These are phyloP conservation scores for Polyporus arcularius DNA, from an alignment of 768 basidiomycete genomes.

Conservation along the genomic window DNA sequence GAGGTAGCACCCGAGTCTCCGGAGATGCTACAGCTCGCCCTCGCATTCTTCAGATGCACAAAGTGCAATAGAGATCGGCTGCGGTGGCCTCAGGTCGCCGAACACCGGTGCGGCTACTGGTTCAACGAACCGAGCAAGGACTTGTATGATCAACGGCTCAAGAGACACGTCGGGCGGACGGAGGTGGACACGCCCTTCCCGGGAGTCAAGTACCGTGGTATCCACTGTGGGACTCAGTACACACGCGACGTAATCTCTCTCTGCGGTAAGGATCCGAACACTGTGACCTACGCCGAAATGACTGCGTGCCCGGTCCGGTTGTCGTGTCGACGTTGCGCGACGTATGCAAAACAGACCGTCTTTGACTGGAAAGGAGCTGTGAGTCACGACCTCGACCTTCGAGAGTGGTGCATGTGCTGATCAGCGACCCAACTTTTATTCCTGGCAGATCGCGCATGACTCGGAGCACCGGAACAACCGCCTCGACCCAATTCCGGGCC, in stretches of 20 bases:
- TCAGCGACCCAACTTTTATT: background rate
- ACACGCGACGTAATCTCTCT: background rate
- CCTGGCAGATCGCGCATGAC: background rate
- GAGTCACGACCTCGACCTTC: background rate
- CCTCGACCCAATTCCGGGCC: background rate
- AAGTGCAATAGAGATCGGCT: background rate
- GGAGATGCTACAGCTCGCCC: background rate
- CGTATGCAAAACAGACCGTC: background rate
- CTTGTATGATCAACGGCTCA: background rate
- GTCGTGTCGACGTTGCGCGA: background rate
- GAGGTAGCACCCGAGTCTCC: background rate
- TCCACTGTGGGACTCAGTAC: background rate
- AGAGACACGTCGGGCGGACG: background rate
- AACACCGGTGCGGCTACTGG: background rate
- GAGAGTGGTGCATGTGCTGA: background rate
- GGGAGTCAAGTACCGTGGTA: background rate
- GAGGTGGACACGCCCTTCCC: background rate
- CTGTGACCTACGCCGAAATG: conserved; percentile 2
- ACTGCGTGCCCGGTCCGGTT: background rate
- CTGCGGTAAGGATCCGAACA: conserved; percentile 5
- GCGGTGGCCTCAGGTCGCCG: background rate
- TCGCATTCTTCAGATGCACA: background rate
- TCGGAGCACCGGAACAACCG: background rate
- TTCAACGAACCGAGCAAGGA: background rate
- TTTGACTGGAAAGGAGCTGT: background rate